phyloP scores from a whole-genome alignment of 768 basidiomycete genomes.

The Tephrocybe rancida region DNA sequence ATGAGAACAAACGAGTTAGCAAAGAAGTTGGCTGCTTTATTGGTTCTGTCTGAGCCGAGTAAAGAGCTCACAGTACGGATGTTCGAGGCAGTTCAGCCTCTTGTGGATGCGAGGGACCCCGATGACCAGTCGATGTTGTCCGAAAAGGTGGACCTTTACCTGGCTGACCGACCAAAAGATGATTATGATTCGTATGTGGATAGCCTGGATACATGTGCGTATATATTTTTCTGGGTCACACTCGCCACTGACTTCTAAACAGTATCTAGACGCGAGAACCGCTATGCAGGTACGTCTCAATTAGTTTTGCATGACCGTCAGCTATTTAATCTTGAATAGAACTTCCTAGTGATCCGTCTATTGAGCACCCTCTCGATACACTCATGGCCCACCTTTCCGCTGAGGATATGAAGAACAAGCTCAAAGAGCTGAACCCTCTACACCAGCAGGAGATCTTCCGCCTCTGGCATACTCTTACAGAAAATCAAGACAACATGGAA shows the following conservation, averaged over 20 bases:
- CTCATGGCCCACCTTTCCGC: background rate
- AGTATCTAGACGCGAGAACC: background rate
- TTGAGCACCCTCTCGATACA: background rate
- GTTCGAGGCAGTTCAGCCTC: conserved; percentile 1
- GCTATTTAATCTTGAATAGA: background rate
- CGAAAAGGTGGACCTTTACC: conserved; percentile 10
- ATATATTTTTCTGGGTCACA: background rate
- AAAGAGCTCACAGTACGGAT: conserved; percentile 3
- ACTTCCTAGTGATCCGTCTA: background rate
- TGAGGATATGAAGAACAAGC: background rate
- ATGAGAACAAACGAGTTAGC: conserved; percentile 23
- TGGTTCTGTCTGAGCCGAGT: conserved; percentile 14
- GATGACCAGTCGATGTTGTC: conserved; percentile 3
- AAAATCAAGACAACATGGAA: conserved; percentile 1
- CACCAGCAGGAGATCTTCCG: conserved; percentile 1
- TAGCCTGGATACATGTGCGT: conserved; percentile 1
- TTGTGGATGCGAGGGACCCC: background rate
- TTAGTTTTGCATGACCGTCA: background rate
- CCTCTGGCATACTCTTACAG: background rate
- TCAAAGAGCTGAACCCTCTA: background rate
- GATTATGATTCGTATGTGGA: conserved; percentile 11
- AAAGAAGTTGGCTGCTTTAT: conserved; percentile 18
- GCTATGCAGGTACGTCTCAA: background rate
- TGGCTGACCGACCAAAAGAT: conserved; percentile 14
- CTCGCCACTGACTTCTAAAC: background rate